A percentile compares a stretch with the other conserved stretches of the same genome.
Conservation (phyloP, 139 green algal species). For the Auxenochlorella pyrenoidosa region DNA sequence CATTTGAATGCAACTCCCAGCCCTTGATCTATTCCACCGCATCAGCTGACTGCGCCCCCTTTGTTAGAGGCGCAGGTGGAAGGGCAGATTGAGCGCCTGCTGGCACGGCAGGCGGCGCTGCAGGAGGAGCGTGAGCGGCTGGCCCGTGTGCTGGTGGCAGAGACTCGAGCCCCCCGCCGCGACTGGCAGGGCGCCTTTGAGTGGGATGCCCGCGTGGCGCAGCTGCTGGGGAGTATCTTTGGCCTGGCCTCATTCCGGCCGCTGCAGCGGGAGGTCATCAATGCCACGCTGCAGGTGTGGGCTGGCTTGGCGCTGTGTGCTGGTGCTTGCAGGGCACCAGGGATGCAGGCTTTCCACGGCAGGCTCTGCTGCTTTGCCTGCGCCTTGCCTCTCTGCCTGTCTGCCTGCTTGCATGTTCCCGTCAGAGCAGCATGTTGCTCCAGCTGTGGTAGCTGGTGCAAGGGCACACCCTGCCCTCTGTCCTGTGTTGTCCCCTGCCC, state of each 20-base stretch:
- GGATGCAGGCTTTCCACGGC: no score
- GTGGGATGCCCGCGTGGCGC: slow-evolving; percentile 55
- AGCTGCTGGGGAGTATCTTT: slow-evolving; percentile 54
- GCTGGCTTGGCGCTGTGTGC: background rate
- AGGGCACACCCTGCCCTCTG: background rate
- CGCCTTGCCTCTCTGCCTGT: background rate
- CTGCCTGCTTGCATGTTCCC: background rate
- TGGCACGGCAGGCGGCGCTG: slow-evolving; percentile 45
- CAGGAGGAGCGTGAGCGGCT: slow-evolving; percentile 50
- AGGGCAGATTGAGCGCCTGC: slow-evolving; percentile 40
- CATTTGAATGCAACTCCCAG: background rate
- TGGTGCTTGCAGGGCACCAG: background rate
- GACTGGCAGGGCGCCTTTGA: slow-evolving; percentile 60
- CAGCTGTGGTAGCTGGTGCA: no score
- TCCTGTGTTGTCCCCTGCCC: background rate
- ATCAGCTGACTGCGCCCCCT: background rate
- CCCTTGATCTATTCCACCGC: background rate
- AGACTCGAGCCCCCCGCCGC: slow-evolving; percentile 54
- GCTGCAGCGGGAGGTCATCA: slow-evolving; percentile 80
- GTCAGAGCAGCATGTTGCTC: no score
- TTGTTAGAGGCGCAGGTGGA: slow-evolving; percentile 41
- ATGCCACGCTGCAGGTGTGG: slow-evolving; percentile 61
- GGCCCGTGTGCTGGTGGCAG: slow-evolving; percentile 15
- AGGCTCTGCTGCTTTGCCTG: background rate
- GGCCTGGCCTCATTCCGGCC: slow-evolving; percentile 64